Base-by-base conservation (phyloP, 257 asterid species). In the Penstemon newberryi region DNA sequence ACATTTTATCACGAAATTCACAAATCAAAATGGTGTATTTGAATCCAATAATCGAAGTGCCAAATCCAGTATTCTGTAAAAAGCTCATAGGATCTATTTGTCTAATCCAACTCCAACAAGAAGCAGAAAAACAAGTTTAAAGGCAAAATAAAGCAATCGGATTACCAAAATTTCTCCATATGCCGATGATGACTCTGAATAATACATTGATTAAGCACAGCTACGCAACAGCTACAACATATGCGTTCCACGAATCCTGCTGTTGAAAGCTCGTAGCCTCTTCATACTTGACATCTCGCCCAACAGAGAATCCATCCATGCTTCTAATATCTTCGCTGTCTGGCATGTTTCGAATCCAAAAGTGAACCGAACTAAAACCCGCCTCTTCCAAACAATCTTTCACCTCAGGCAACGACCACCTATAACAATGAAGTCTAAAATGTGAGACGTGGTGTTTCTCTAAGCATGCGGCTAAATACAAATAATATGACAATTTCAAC, bases 211-310 rank as follows among this genome's bases (percentile, higher is more conserved):
- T 25, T 25, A 25, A 25, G 33, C 33, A 45, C 13, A 41, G 11
- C 81, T 85, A 90, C 42, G 91, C 91, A 63, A 94, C 93, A 59
- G 83, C 99, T 4, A 91, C 90, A 8, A 90, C 68, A 69, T 94
- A 94, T 3, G 99, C 99, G 53, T 94, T 94, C 97, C 99, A 94
- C 19, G 99, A 91, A 81, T 94, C 97, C 71, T 91, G 90, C 69
- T 94, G 99, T 33, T 80, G 89, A 73, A 94, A 94, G 73, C 87
- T 87, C 0, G 90, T 73, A 4, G 85, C 93, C 72, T 91, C 96
- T 84, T 94, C 97, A 44, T 89, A 94, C 78, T 91, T 91, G 50
- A 82, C 58, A 73, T 91, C 91, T 73, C 83, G 87, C 4, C 93
- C 96, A 42, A 63, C 80, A 18, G 96, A 79, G 50, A 87, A 84